Base-by-base conservation (phyloP, 768 basidiomycete species). In the Kwoniella newhampshirensis region DNA sequence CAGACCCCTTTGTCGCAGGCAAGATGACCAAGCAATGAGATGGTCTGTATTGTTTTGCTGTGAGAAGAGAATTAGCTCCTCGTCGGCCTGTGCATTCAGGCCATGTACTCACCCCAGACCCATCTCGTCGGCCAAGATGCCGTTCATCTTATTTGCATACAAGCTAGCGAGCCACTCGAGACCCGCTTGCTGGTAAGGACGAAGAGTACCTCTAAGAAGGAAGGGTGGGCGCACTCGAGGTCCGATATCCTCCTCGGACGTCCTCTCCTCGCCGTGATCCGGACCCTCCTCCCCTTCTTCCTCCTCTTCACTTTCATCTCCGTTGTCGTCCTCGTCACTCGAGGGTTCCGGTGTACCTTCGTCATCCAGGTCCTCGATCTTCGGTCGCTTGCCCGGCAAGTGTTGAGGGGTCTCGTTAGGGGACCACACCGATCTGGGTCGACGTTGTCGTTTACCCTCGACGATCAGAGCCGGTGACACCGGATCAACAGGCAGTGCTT, bases 51-150 rank as follows among this genome's bases (percentile, higher is more conserved):
- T 8, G 78, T 78, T 63, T 78, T 78, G 12, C 76, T 77, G 46
- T 7, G 21, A 63, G 58, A 18, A 20, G 4, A 21, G 39, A 51
- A 61, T 63, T 59, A 61, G 60, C 27, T 36, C 12, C 40, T n/a
- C n/a, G n/a, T n/a, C n/a, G n/a, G n/a, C n/a, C n/a, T n/a, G n/a
- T n/a, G n/a, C n/a, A n/a, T n/a, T n/a, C n/a, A n/a, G n/a, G n/a
- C n/a, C n/a, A n/a, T n/a, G 23, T n/a, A 81, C 86, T 39, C 68
- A 93, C 90, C 91, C 91, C 6, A 94, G 77, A 41, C 91, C 92
- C 91, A 96, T 93, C 76, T 94, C 91, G 69, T 94, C 92, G 1
- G 91, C 90, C 36, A 78, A 61, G 32, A 78, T 78, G 36, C 79
- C 80, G 62, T 80, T 80, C 62, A 78, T 74, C 3, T 76, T 74